Conservation (phyloP, 2,329 filamentous ascomycete species). For the Catunica adiposa region DNA sequence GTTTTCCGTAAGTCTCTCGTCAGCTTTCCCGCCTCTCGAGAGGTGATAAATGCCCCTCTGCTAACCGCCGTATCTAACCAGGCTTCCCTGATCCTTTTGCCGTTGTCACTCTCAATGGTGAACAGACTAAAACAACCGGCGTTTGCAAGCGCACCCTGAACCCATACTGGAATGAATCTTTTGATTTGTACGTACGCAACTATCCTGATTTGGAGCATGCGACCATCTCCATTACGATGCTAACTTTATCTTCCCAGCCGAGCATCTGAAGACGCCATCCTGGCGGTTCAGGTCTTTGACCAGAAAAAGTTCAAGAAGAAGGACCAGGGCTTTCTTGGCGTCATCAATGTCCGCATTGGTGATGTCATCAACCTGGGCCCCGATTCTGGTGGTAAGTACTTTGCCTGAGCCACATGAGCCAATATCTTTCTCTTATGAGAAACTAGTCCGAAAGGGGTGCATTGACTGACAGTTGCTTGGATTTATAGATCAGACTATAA, state of each 20-base stretch:
- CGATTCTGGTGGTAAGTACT: constrained; percentile 64
- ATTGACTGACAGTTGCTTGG: background rate
- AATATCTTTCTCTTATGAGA: too few relatives aligned
- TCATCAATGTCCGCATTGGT: constrained; percentile 85
- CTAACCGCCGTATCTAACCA: constrained; percentile 23
- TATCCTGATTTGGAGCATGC: background rate
- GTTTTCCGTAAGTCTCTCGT: constrained; percentile 65
- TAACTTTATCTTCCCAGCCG: constrained; percentile 35
- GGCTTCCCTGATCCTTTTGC: constrained; percentile 97
- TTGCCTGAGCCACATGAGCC: background rate
- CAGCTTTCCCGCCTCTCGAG: background rate
- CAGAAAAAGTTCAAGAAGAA: constrained; percentile 99
- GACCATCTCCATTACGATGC: background rate
- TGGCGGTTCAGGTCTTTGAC: constrained; percentile 96
- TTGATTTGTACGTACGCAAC: constrained; percentile 64
- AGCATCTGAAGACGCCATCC: constrained; percentile 86
- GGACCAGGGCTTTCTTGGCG: constrained; percentile 95
- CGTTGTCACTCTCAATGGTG: constrained; percentile 89
- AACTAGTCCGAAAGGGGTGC: too few relatives aligned
- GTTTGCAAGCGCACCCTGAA: constrained; percentile 96
- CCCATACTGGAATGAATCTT: constrained; percentile 99
- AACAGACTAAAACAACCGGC: constrained; percentile 94
- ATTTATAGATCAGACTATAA: constrained; percentile 82
- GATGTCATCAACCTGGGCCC: constrained; percentile 83
- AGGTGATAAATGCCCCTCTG: background rate